phyloP scores from a whole-genome alignment of 2,329 filamentous ascomycete genomes.

The Aspergillus sp. region DNA sequence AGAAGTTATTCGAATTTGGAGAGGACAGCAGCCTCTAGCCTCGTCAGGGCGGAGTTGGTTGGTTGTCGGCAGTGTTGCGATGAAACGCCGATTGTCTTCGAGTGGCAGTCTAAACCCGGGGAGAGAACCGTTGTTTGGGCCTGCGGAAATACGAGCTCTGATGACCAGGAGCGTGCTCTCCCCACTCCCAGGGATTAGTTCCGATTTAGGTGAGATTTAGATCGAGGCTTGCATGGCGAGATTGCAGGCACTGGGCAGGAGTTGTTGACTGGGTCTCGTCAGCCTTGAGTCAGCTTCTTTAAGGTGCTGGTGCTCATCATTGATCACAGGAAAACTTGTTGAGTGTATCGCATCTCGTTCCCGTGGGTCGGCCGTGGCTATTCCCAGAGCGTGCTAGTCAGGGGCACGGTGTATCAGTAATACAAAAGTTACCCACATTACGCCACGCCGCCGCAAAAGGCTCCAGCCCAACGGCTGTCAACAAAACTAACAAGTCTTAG shows the following conservation, averaged over 20 bases:
- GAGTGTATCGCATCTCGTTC: neutral
- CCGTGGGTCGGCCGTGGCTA: neutral
- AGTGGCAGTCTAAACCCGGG: neutral
- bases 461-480: conserved; percentile 11
- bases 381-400: neutral
- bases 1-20: neutral
- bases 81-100: conserved; percentile 12
- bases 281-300: neutral
- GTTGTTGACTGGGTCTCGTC: neutral
- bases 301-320: neutral
- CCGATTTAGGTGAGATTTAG: conserved; percentile 3
- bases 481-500: neutral
- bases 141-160: neutral
- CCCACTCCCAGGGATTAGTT: neutral
- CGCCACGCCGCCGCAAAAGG: neutral
- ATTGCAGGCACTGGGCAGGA: neutral
- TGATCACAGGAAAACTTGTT: neutral
- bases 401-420: neutral
- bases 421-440: neutral
- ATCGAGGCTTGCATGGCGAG: conserved; percentile 5
- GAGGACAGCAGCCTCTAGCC: neutral
- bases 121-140: conserved; percentile 4
- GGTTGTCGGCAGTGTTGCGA: neutral
- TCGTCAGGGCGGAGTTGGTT: conserved; percentile 10
- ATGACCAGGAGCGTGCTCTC: conserved; percentile 4